Evolutionary conservation across 2,329 filamentous ascomycete genomes (phyloP).

Genomic region (Berkeleyomyces basicola): DNA sequence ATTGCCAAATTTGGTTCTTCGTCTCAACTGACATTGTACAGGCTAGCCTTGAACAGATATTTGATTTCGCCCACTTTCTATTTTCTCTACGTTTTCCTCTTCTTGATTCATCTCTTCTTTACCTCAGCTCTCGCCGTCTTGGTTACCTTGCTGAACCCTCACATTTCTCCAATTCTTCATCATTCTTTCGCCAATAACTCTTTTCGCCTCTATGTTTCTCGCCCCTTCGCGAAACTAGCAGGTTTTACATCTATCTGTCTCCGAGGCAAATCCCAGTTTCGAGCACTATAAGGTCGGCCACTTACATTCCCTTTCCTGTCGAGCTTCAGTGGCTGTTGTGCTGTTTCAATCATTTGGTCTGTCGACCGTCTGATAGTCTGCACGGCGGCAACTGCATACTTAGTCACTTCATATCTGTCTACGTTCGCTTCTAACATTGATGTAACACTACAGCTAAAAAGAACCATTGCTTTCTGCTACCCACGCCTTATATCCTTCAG

Average conservation of each 20-base stretch:
- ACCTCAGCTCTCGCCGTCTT: not conserved
- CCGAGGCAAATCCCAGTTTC: not conserved
- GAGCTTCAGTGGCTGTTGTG: too few relatives aligned
- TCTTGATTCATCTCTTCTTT: not conserved
- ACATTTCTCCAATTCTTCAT: not conserved
- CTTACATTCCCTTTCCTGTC: not conserved
- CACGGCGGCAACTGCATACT: not conserved
- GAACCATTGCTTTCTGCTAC: not conserved
- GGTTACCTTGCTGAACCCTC: not conserved
- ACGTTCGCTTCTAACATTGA: not conserved
- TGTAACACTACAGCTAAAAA: not conserved
- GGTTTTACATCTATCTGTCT: not conserved
- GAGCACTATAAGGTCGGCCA: not conserved
- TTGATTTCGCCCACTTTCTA: not conserved
- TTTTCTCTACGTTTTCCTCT: not conserved
- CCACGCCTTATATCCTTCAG: not conserved
- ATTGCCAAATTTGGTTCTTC: not conserved
- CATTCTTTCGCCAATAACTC: not conserved
- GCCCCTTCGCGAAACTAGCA: not conserved
- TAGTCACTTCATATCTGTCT: not conserved
- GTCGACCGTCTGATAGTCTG: not conserved
- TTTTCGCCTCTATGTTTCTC: not conserved
- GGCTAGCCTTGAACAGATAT: not conserved
- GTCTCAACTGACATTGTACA: not conserved
- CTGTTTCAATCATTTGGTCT: too few relatives aligned